A percentile compares a stretch with the other conserved stretches of the same genome.
These are phyloP conservation scores for Alternaria angustiovoidea DNA, from an alignment of 2,329 filamentous ascomycete genomes.

Conservation along the genomic window DNA sequence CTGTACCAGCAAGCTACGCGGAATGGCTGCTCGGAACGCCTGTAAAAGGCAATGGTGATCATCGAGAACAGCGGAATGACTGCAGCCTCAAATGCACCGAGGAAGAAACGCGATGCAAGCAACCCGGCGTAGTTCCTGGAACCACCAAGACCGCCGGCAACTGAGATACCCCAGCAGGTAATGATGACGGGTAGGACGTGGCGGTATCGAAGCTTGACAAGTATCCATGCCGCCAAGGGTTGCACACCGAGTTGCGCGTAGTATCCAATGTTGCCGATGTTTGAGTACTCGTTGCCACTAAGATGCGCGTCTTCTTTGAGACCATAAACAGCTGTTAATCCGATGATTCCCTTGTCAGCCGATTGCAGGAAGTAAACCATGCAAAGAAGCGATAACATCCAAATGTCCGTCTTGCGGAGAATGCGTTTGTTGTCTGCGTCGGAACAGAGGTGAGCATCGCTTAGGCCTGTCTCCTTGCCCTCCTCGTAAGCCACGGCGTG, in stretches of 20 bases:
- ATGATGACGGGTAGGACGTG: conserved; percentile 34
- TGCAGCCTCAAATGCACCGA: conserved; percentile 38
- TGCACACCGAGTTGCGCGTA: conserved; percentile 61
- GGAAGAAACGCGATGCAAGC: conserved; percentile 32
- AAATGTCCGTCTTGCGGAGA: conserved; percentile 31
- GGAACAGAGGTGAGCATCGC: conserved; percentile 29
- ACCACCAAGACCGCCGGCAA: conserved; percentile 34
- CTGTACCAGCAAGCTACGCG: conserved; percentile 66
- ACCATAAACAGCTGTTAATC: conserved; percentile 64
- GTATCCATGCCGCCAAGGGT: conserved; percentile 60
- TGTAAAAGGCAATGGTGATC: conserved; percentile 37
- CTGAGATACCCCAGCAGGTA: conserved; percentile 59
- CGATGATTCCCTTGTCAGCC: conserved; percentile 59
- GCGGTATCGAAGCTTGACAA: conserved; percentile 54
- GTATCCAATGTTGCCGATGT: conserved; percentile 59
- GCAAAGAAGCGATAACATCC: conserved; percentile 34
- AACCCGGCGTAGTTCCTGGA: conserved; percentile 31
- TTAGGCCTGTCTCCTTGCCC: conserved; percentile 23
- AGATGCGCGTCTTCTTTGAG: conserved; percentile 49
- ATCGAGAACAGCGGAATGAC: conserved; percentile 37
- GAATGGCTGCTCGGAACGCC: conserved; percentile 33
- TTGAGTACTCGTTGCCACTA: conserved; percentile 56
- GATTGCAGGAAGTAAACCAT: conserved; percentile 38
- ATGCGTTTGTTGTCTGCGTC: conserved; percentile 34
- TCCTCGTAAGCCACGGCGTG: conserved; percentile 30